Evolutionary conservation across 768 basidiomycete species (phyloP), one percentile per base, ranked within the genome.

Genomic region (Lyophyllum semitale): DNA sequence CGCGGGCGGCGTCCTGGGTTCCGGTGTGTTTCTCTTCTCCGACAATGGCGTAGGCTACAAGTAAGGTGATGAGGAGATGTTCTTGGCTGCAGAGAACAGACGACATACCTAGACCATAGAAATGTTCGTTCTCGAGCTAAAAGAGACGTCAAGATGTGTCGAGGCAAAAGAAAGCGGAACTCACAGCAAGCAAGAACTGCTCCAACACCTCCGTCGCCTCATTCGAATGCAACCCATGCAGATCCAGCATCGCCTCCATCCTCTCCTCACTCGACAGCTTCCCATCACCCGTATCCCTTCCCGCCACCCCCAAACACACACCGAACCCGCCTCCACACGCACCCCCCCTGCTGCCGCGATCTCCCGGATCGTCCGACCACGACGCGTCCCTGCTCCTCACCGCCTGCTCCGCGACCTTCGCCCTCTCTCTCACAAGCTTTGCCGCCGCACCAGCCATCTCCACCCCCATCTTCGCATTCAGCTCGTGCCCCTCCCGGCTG

Each of bases 11-110:
- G 64, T 95, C 93, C 65, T 95, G 93, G n/a, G 87, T 89, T 2
- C 91, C 95, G 0, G 92, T 93, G 69, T 98, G 96, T 71, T 95
- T 96, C 71, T 96, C 93, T 73, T 98, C 94, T 18, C 97, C 96
- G 6, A 98, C 92, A 41, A 99, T 80, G 18, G 93, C 74, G 68
- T 90, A 99, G 5, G 91, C 94, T 90, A 61, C 33, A 20, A 46
- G 60, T 20, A 18, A n/a, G 42, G 8, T 38, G 3, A 23, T 59
- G 8, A 58, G 46, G 43, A 20, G 13, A 20, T 27, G 40, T 27
- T 11, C 18, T 15, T 8, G 35, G 25, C 15, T 18, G 25, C 8
- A 25, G 8, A 30, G n/a, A n/a, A 6, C 9, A 29, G 30, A 57
- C 43, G 17, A 71, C 83, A 61, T 58, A 91, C 91, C 88, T 53